Conservation (phyloP, 2,329 filamentous ascomycete genomes). For the Sclerotiophoma versabilis region DNA sequence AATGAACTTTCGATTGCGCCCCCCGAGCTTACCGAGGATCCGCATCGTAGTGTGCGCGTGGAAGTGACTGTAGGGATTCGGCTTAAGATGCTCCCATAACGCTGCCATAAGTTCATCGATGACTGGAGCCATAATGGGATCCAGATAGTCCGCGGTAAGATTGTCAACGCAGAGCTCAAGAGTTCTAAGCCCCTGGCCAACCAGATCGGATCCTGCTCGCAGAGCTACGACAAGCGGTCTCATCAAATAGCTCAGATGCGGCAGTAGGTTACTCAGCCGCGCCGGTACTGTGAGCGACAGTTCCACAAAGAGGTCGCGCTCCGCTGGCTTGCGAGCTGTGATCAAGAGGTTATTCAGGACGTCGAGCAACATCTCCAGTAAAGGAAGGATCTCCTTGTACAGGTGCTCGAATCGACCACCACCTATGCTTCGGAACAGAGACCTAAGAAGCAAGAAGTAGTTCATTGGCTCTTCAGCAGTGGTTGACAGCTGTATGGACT, state of each 20-base stretch:
- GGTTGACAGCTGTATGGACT: conserved; percentile 94
- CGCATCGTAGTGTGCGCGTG: conserved; percentile 98
- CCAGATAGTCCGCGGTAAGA: conserved; percentile 94
- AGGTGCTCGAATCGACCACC: conserved; percentile 96
- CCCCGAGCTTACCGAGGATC: conserved; percentile 94
- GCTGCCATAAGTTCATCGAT: conserved; percentile 99
- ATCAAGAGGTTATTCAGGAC: conserved; percentile 94
- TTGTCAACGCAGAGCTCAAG: conserved; percentile 98
- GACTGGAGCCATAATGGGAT: conserved; percentile 98
- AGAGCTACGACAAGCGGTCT: conserved; percentile 94
- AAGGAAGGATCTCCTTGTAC: conserved; percentile 95
- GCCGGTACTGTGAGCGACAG: conserved; percentile 95
- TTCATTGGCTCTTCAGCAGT: conserved; percentile 98
- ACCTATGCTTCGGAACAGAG: conserved; percentile 93
- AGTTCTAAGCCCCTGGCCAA: conserved; percentile 91
- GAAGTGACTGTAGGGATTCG: conserved; percentile 94
- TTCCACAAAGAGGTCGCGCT: conserved; percentile 96
- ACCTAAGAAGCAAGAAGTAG: conserved; percentile 92
- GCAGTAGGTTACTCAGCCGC: conserved; percentile 89
- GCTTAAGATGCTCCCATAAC: conserved; percentile 92
- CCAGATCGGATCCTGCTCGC: conserved; percentile 87
- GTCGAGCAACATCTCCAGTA: conserved; percentile 96
- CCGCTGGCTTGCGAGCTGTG: conserved; percentile 86
- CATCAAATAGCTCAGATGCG: conserved; percentile 97
- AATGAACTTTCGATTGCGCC: conserved; percentile 93